Conservation (phyloP, 2,329 filamentous ascomycete genomes). For the Fusarium concolor region DNA sequence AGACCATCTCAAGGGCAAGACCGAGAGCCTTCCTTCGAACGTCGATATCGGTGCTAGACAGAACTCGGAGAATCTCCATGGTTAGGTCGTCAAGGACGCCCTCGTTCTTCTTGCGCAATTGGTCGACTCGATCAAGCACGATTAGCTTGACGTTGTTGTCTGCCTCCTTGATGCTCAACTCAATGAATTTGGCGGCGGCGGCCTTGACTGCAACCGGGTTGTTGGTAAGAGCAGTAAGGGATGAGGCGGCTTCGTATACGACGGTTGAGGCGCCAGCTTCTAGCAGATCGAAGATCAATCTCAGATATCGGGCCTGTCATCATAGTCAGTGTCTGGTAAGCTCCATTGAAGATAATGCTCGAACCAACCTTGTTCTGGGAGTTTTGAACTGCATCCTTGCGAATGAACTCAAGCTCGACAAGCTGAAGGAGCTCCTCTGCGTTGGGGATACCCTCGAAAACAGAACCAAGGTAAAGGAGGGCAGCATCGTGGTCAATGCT, state of each 20-base stretch:
- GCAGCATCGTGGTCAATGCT: conserved; percentile 95
- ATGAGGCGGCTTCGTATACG: conserved; percentile 96
- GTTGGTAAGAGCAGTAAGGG: conserved; percentile 90
- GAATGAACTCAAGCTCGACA: conserved; percentile 95
- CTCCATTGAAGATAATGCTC: neutral
- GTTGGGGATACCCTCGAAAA: conserved; percentile 94
- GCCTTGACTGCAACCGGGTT: conserved; percentile 99
- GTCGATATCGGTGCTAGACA: conserved; percentile 95
- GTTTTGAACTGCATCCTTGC: conserved; percentile 96
- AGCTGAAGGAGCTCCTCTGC: conserved; percentile 94
- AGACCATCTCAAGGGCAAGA: conserved; percentile 96
- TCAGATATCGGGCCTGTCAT: conserved; percentile 82
- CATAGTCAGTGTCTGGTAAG: conserved; percentile 44
- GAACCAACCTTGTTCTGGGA: conserved; percentile 85
- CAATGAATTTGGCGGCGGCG: conserved; percentile 94
- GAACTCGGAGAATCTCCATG: conserved; percentile 95
- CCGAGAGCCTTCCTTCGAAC: conserved; percentile 91
- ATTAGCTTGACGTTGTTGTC: conserved; percentile 99
- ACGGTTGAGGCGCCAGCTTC: conserved; percentile 95
- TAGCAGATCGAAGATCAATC: conserved; percentile 95
- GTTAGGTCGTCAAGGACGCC: conserved; percentile 92
- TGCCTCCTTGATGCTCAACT: conserved; percentile 95
- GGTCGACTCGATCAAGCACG: conserved; percentile 92
- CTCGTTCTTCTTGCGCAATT: conserved; percentile 86
- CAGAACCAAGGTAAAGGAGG: conserved; percentile 84